Percentiles rank a stretch among this genome's conserved stretches.
These are phyloP conservation scores for Neoboletus brunneissimus DNA, from an alignment of 768 basidiomycete genomes.

Conservation along the genomic window DNA sequence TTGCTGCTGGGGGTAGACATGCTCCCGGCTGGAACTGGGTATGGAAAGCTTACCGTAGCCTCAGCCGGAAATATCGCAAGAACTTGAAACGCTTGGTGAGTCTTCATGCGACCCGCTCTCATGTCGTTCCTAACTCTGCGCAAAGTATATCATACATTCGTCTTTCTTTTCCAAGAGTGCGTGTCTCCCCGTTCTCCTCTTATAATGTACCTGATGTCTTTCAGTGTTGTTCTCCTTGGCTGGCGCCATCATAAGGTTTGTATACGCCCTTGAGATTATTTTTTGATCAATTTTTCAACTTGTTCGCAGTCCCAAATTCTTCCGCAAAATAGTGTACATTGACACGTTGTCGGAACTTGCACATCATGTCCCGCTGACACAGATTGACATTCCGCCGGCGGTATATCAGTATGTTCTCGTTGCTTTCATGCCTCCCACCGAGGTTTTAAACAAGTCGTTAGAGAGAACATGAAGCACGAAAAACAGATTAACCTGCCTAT, in stretches of 20 bases:
- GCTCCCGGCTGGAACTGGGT: constrained; percentile 87
- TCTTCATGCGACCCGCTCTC: neutral
- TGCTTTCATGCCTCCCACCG: neutral
- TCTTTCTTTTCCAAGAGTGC: constrained; percentile 86
- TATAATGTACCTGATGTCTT: constrained; percentile 9
- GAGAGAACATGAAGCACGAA: constrained; percentile 80
- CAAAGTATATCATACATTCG: constrained; percentile 81
- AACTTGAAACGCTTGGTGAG: constrained; percentile 80
- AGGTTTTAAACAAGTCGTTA: constrained; percentile 28
- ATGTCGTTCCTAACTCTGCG: constrained; percentile 6
- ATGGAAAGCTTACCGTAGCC: constrained; percentile 83
- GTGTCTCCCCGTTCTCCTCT: constrained; percentile 18
- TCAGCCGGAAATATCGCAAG: constrained; percentile 82
- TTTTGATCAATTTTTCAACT: neutral
- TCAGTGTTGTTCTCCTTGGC: constrained; percentile 87
- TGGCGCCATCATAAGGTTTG: constrained; percentile 82
- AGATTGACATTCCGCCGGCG: constrained; percentile 80
- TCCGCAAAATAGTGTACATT: constrained; percentile 77
- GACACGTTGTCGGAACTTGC: constrained; percentile 78
- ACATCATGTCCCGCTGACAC: constrained; percentile 73
- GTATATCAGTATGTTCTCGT: constrained; percentile 69
- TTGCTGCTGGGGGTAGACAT: constrained; percentile 74
- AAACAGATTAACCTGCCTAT: constrained; percentile 63
- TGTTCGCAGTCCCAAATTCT: constrained; percentile 77
- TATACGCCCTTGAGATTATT: neutral